These are phyloP conservation scores for Suillus cothurnatus DNA, from an alignment of 768 basidiomycete genomes.

Conservation along the genomic window DNA sequence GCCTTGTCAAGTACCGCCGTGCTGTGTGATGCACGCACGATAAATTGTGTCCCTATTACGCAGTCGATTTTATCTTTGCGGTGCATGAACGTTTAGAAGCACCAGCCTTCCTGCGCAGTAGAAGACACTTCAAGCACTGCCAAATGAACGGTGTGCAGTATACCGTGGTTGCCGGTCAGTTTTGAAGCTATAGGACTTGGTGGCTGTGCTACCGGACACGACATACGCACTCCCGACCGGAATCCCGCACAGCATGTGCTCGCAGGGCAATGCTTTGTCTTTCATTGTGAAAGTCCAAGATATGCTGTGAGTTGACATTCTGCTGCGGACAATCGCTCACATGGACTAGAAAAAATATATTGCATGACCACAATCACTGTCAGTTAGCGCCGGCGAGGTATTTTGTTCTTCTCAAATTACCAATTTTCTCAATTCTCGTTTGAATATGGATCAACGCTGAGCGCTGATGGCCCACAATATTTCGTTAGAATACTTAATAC, in stretches of 20 bases:
- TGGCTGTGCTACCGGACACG: not conserved
- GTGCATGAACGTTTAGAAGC: not conserved
- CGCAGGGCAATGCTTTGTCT: not conserved
- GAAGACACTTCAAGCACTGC: not conserved
- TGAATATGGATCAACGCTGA: not conserved
- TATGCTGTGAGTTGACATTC: not conserved
- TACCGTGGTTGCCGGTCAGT: not conserved
- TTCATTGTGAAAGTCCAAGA: not conserved
- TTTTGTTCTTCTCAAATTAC: not conserved
- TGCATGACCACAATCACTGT: not conserved
- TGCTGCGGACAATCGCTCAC: not conserved
- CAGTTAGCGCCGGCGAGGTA: not conserved
- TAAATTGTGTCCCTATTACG: not conserved
- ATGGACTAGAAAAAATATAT: not conserved
- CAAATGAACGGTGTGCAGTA: not conserved
- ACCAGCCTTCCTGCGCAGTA: not conserved
- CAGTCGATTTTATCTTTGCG: not conserved
- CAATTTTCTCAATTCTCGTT: not conserved
- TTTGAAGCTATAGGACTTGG: not conserved
- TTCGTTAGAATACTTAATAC: no score
- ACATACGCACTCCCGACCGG: not conserved
- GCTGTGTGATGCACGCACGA: not conserved
- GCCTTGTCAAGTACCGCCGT: not conserved
- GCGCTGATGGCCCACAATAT: no score
- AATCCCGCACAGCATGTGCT: not conserved